Evolutionary conservation across 352 stramenopile species (phyloP), one percentile per base, ranked within the genome.

Genomic region (Globisporangium canariense): DNA sequence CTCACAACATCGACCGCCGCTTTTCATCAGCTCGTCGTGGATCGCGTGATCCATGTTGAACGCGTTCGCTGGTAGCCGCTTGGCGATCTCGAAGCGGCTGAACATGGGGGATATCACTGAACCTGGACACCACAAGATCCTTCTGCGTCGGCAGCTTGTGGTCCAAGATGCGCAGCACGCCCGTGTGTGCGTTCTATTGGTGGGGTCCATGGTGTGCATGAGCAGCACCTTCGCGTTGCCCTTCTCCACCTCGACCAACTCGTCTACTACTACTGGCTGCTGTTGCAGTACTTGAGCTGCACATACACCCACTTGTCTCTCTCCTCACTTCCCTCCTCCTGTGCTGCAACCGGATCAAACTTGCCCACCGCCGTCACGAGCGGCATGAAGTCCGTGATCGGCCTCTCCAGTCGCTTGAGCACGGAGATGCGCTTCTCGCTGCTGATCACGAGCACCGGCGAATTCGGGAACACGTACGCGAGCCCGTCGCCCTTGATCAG

Each of bases 301-400:
- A 81, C 78, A 62, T 81, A 62, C 55, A 87, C 72, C 75, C 75
- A 86, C 71, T 74, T 67, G 38, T 68, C 20, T 28, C 54, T 47
- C 13, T 57, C 56, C 4, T 41, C 30, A 36, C 32, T 36, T 3
- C 18, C 36, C 10, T 38, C 28, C 2, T 28, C 43, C 6, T 36
- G 32, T 36, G 32, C 32, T 36, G 28, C 22, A 32, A 7, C 58
- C 18, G 32, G 65, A 30, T 83, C 68, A 55, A 86, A 82, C 7
- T 69, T 69, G 10, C 78, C 76, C n/a, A 76, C 34, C 5, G 65
- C 76, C 14, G 73, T 76, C 2, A 94, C 78, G 32, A 94, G 70
- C 57, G 83, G 86, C 73, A 88, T 83, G 34, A 74, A 71, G 67
- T 94, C 84, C 38, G 82, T 94, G 20, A 94, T 64, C 10, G 81